These are phyloP conservation scores for Colletotrichum eleusines DNA, from an alignment of 2,329 filamentous ascomycete genomes.

Conservation along the genomic window DNA sequence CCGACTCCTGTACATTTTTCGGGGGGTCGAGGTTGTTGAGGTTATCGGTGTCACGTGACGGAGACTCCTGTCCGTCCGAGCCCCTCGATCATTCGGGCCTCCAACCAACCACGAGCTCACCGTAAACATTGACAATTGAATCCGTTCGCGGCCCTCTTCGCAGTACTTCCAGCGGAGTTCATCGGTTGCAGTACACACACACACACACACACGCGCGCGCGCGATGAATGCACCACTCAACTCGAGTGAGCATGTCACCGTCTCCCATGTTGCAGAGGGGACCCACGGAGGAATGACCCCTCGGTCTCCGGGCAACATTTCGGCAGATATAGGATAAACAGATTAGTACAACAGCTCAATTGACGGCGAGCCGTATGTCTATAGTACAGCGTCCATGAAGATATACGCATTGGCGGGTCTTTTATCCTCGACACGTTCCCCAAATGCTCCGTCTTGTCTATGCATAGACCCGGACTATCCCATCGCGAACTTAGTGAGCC, in stretches of 20 bases:
- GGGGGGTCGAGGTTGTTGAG: too few relatives aligned
- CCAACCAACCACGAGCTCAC: not conserved
- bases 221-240: too few relatives aligned
- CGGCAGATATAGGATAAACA: slow-evolving; percentile 1
- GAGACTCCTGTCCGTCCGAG: not conserved
- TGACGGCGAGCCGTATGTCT: slow-evolving; percentile 42
- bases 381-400: slow-evolving; percentile 41
- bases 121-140: not conserved
- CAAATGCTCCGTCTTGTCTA: slow-evolving; percentile 24
- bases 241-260: not conserved
- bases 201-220: too few relatives aligned
- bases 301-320: not conserved
- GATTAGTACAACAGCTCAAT: slow-evolving; percentile 41
- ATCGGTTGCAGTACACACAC: too few relatives aligned
- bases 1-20: too few relatives aligned
- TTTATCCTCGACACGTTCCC: slow-evolving; percentile 13
- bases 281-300: not conserved
- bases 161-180: too few relatives aligned
- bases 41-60: not conserved
- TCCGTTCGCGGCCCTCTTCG: not conserved
- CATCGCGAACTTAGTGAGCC: slow-evolving; percentile 56
- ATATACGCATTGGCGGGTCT: slow-evolving; percentile 28
- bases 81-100: not conserved
- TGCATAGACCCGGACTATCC: slow-evolving; percentile 34
- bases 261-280: too few relatives aligned